Evolutionary conservation across 257 asterid genomes (phyloP), one percentile per base, ranked within the genome.

Genomic region (Nemophila menziesii): DNA sequence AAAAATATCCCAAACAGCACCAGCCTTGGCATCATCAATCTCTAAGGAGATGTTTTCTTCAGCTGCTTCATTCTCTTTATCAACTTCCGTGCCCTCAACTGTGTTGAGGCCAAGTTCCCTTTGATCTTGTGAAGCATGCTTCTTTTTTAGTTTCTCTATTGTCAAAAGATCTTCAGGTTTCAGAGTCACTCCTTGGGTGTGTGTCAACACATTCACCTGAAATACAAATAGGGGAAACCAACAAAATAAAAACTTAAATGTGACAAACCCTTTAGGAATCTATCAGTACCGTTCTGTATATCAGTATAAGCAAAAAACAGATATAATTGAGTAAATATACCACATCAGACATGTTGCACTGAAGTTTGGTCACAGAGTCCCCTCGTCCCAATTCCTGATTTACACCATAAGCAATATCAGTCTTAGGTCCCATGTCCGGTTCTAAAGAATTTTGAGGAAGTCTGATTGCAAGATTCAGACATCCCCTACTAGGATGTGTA

Each of bases 341-440:
- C 61, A 93, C 93, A 62, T 87, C 95, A 67, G 97, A 81, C 86
- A 80, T 75, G 52, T 87, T 93, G 52, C 86, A 83, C 29, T 87
- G 97, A 49, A 87, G 78, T 60, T 78, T 87, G 33, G 93, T 80
- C 4, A 87, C 95, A 61, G 97, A 89, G 66, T 89, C 97, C 39
- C 90, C 95, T 20, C 95, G 80, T 34, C 93, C 92, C 44, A 89
- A 58, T 61, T 89, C 97, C 43, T 65, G 77, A 43, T 76, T 54
- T 55, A 73, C 39, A 52, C 95, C 97, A 59, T 89, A 89, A 22
- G 95, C 97, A 56, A 89, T 89, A 51, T 80, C 83, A 43, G 95
- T 78, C 73, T 89, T 84, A 44, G 97, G 97, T 20, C 97, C 97
- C 82, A 89, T 36, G 65, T 84, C 95, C 12, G 95, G 98, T 65